Base-by-base conservation (phyloP, 257 asterid genomes). In the Petunia secreta region DNA sequence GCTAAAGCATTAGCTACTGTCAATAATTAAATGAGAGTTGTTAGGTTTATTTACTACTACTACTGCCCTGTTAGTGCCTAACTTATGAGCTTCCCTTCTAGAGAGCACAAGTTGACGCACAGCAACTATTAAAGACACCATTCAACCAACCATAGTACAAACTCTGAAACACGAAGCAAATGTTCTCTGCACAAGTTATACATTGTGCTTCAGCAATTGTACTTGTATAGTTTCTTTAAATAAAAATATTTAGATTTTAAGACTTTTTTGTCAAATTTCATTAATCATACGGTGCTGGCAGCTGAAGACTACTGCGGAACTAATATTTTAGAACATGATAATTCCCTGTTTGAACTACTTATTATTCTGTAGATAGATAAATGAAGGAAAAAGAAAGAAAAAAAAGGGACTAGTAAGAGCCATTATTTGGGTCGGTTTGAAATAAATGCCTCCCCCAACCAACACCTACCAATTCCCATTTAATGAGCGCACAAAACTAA, bases 351-450 rank as follows among this genome's bases (percentile, higher is more conserved):
- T 73, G 78, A 50, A 73, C 62, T 73, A 50, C 13, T 60, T 8
- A 39, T 66, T 9, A 73, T 13, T 73, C 14, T 36, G 48, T 73
- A 13, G 50, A 50, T 71, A 50, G 2, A 71, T 71, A 43, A 34
- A 1, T 48, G 50, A 34, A 5, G 37, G 34, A 25, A 25, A 66
- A 9, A 25, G 25, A 25, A 25, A 25, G 25, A 8, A 6, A 63
- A 63, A 38, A 44, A 9, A 36, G 37, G 5, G 15, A 46, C 44
- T 11, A 48, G 36, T 37, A 38, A 52, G 14, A 5, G 82, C 5
- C 14, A 75, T 82, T 82, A 65, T 43, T 65, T 75, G 79, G 81
- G 81, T 76, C 78, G 84, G 81, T 82, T 55, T 46, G 84, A 10
- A 65, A 34, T 82, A 54, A 82, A 77, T 82, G 58, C 53, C 78